Percentiles rank a stretch among this genome's conserved stretches.
Conservation (phyloP, 179 eudicot species). For the Silene coronaria region DNA sequence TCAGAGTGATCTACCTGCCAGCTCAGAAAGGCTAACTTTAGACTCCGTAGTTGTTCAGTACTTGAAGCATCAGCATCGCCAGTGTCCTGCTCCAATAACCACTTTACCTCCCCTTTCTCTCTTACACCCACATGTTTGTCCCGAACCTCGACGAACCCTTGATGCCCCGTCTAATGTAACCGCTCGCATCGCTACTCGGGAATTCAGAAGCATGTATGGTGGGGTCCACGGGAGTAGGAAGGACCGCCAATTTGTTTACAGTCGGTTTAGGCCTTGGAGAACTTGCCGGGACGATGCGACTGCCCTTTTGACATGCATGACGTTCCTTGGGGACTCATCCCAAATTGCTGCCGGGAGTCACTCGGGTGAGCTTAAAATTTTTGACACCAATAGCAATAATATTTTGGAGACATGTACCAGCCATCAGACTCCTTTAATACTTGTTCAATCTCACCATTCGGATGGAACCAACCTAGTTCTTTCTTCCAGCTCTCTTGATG, state of each 20-base stretch:
- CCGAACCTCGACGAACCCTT: conserved; percentile 72
- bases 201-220: conserved; percentile 74
- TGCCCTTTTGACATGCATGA: conserved; percentile 70
- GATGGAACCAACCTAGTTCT: conserved; percentile 58
- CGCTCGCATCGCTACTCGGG: conserved; percentile 71
- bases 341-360: conserved; percentile 82
- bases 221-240: conserved; percentile 73
- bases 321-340: conserved; percentile 79
- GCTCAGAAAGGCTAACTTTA: conserved; percentile 60
- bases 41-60: conserved; percentile 90
- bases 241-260: conserved; percentile 87
- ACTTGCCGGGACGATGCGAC: conserved; percentile 75
- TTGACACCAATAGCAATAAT: conserved; percentile 58
- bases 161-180: conserved; percentile 89
- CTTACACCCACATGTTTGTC: conserved; percentile 89
- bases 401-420: conserved; percentile 63
- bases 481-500: conserved; percentile 77
- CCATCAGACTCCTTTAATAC: conserved; percentile 59
- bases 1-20: conserved; percentile 25
- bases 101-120: conserved; percentile 93
- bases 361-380: conserved; percentile 80
- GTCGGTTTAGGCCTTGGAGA: conserved; percentile 87
- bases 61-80: conserved; percentile 94
- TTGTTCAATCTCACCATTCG: conserved; percentile 54
- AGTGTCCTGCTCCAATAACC: conserved; percentile 95